Base-by-base conservation (phyloP, 2,329 filamentous ascomycete genomes). In the Erysiphe pulchra region DNA sequence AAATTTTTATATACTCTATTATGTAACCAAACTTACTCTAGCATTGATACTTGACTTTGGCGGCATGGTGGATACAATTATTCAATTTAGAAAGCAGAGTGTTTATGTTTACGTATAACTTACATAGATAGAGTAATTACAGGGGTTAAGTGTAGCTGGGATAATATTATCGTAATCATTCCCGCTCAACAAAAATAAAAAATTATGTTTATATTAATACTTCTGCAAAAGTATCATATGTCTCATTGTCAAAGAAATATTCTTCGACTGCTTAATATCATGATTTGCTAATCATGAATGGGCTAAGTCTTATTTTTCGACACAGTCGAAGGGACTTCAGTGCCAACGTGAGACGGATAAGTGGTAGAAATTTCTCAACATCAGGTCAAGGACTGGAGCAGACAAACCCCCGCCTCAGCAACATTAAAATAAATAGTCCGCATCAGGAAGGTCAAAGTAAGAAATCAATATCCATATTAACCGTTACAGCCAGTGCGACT, bases 41-140 rank as follows among this genome's bases (percentile, higher is more conserved):
- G 48, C 50, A 46, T 56, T 56, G 48, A 57, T 17, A 39, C 56
- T 58, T 46, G 49, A 56, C 48, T 55, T 57, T 31, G 49, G 51
- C 44, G 53, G 46, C 52, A 54, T 53, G 33, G 34, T 44, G 13
- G n/a, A 36, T 36, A n/a, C 13, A n/a, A 6, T 30, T 9, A 10
- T 30, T 30, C 28, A 30, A 1, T 7, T 30, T 10, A 30, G 2
- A 30, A 10, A 30, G 10, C 2, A 9, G 6, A 30, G 8, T 30
- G 28, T 30, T 10, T 30, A 30, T 30, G 8, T 30, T 30, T 7
- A n/a, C n/a, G n/a, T n/a, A n/a, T n/a, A n/a, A n/a, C n/a, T 30
- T 10, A 30, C n/a, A 30, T 30, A 30, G 28, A 9, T 30, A 10
- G 28, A 30, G 28, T 30, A 30, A 30, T 3, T 24, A 10, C 28